phyloP scores from a whole-genome alignment of 495 filamentous ascomycete species.

The Durotheca rogersii region DNA sequence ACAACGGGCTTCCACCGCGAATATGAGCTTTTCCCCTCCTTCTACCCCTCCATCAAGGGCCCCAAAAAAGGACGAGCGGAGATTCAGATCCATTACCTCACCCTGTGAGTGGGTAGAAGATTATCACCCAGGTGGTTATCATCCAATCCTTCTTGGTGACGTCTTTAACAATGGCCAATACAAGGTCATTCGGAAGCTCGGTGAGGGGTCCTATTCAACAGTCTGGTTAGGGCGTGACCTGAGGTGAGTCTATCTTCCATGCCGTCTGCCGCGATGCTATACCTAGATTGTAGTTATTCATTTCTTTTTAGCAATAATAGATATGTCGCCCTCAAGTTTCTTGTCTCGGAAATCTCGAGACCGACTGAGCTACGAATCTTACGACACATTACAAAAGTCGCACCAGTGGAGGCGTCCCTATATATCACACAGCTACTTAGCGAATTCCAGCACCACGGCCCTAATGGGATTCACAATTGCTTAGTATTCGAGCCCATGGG shows the following conservation, averaged over 20 bases:
- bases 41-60: conserved; percentile 2
- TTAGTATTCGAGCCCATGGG: conserved; percentile 54
- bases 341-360: conserved; percentile 29
- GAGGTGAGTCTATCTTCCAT: conserved; percentile 9
- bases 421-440: conserved; percentile 41
- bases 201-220: conserved; percentile 51
- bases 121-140: conserved; percentile 37
- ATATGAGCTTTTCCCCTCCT: conserved; percentile 4
- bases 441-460: conserved; percentile 46
- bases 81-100: conserved; percentile 5
- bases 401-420: not conserved
- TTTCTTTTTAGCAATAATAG: conserved; percentile 16
- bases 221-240: conserved; percentile 52
- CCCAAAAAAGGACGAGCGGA: conserved; percentile 1
- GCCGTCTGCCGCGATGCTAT: conserved; percentile 25
- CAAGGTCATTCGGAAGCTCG: conserved; percentile 50
- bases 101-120: conserved; percentile 9
- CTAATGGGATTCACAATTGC: conserved; percentile 52
- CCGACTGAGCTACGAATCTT: not conserved
- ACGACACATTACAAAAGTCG: not conserved
- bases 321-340: conserved; percentile 46
- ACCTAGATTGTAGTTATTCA: conserved; percentile 12
- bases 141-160: conserved; percentile 47
- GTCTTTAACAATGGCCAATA: conserved; percentile 42
- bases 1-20: not conserved